phyloP scores from a whole-genome alignment of 2,329 filamentous ascomycete genomes.

The Pseudogymnoascus sp. region DNA sequence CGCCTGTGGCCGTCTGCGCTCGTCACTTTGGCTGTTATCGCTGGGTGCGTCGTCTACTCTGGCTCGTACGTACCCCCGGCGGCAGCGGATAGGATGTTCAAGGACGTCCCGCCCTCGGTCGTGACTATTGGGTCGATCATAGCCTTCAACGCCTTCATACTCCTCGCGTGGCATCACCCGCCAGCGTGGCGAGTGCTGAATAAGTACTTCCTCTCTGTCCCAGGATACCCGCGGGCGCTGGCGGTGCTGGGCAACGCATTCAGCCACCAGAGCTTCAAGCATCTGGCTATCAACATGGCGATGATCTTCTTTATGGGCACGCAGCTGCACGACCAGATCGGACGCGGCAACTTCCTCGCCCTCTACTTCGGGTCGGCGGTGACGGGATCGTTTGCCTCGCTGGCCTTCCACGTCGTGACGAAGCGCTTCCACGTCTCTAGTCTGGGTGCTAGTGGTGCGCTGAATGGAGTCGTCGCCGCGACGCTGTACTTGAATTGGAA shows the following conservation, averaged over 20 bases:
- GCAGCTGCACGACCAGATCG: constrained; percentile 60
- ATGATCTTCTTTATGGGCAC: constrained; percentile 58
- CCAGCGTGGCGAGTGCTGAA: constrained; percentile 59
- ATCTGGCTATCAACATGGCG: constrained; percentile 57
- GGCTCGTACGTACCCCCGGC: constrained; percentile 44
- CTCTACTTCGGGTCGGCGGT: constrained; percentile 53
- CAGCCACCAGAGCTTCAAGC: constrained; percentile 55
- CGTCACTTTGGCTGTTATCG: constrained; percentile 38
- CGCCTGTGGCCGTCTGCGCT: constrained; percentile 47
- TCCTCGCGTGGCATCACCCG: constrained; percentile 52
- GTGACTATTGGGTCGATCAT: constrained; percentile 58
- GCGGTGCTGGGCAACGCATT: constrained; percentile 57
- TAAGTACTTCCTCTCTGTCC: constrained; percentile 55
- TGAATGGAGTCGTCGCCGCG: constrained; percentile 51
- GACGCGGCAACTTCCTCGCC: constrained; percentile 59
- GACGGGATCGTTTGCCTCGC: constrained; percentile 48
- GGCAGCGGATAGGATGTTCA: constrained; percentile 43
- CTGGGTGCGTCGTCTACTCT: constrained; percentile 36
- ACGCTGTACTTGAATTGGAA: constrained; percentile 52
- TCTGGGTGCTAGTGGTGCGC: constrained; percentile 58
- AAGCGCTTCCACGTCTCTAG: constrained; percentile 37
- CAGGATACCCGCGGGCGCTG: constrained; percentile 54
- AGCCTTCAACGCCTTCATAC: constrained; percentile 48
- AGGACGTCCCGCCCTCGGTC: constrained; percentile 50
- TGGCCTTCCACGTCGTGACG: constrained; percentile 35